Conservation (phyloP, 2,329 filamentous ascomycete species). For the Xylaria sp. region DNA sequence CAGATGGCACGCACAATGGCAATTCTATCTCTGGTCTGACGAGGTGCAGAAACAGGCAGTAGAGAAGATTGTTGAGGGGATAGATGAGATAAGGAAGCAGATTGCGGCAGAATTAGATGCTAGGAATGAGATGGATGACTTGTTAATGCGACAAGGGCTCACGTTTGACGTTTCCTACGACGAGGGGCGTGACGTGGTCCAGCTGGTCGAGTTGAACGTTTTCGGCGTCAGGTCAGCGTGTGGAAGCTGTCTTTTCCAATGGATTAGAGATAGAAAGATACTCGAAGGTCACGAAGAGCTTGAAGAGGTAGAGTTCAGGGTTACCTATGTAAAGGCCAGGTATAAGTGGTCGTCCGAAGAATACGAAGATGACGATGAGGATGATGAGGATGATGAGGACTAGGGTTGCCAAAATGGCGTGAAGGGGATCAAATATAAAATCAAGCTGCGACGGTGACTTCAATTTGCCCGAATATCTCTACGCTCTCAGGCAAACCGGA, state of each 20-base stretch:
- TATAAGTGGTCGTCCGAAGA: background rate
- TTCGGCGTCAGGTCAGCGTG: constrained; percentile 57
- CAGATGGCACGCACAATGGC: constrained; percentile 53
- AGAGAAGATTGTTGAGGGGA: constrained; percentile 39
- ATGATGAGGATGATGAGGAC: background rate
- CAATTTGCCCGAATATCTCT: too few species aligned
- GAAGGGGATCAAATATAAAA: background rate
- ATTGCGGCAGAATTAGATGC: constrained; percentile 46
- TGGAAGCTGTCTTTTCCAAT: constrained; percentile 59
- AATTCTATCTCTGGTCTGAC: constrained; percentile 32
- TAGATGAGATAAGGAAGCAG: constrained; percentile 39
- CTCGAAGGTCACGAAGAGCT: constrained; percentile 42
- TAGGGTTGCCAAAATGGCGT: background rate
- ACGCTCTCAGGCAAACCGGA: too few species aligned
- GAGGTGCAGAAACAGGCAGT: constrained; percentile 28
- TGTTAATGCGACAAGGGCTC: constrained; percentile 54
- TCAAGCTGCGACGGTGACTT: too few species aligned
- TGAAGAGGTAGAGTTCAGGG: constrained; percentile 47
- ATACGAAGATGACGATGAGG: background rate
- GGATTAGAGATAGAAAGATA: constrained; percentile 51
- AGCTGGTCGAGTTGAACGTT: constrained; percentile 58
- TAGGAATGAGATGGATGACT: constrained; percentile 41
- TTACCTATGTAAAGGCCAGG: constrained; percentile 29
- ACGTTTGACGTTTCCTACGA: constrained; percentile 57
- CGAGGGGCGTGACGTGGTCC: constrained; percentile 39